Evolutionary conservation across 441 rosid species (phyloP), one percentile per base, ranked within the genome.

Genomic region (Erodium chrysanthum): DNA sequence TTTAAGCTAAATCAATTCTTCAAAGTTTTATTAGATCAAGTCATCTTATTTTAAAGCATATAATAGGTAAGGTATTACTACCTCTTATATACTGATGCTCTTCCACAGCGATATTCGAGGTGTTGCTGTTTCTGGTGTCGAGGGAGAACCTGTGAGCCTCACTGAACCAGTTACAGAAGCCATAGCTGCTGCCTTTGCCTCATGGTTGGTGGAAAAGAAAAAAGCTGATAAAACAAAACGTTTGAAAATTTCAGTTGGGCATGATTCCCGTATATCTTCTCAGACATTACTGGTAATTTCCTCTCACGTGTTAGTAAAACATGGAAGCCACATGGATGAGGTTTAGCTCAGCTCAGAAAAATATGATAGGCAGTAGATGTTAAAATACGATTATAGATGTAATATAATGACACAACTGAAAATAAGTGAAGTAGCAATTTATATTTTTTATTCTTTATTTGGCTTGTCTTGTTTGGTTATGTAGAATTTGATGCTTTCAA

Each of bases 261-360:
- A 91, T 74, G 98, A 94, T 83, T 94, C 98, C 66, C 95, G 97
- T 62, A 83, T 94, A 76, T 94, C 99, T 77, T 96, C 97, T 29
- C 83, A 82, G 71, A 61, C 73, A 50, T 82, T 94, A 71, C 86
- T 80, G 87, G 97, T 91, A 81, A 21, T 23, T 22, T 76, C 64
- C 67, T 59, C 70, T 33, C 61, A 64, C 20, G 10, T 63, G 9
- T 60, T 29, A 35, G 29, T 70, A 31, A 61, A 25, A 14, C n/a
- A 61, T 61, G 65, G 31, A 59, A 23, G 64, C 17, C 63, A 12
- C 17, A 12, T 23, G 64, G 64, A 59, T 59, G 35, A 0, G 64
- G 9, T 25, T 54, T 59, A 11, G 8, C 27, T 11, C 15, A 59
- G 33, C 33, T 59, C 12, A 11, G 62, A 46, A 59, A 59, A 22